phyloP scores from a whole-genome alignment of 805 yeast species.

The Myxozyma geophila region DNA sequence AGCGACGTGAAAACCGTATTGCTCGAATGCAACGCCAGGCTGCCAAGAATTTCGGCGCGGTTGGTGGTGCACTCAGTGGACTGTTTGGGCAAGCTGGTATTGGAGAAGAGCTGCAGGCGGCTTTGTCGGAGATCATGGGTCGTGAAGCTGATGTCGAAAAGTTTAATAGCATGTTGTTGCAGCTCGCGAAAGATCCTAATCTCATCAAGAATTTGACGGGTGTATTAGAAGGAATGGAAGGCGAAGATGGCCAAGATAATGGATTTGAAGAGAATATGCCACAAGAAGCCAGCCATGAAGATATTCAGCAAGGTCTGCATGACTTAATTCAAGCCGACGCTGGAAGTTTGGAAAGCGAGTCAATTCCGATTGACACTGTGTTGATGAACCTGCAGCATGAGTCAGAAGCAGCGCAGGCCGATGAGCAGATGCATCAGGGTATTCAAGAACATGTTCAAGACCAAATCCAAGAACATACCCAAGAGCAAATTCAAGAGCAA shows the following conservation, averaged over 20 bases:
- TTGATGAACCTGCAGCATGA: too few relatives aligned
- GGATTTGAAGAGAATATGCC: background rate
- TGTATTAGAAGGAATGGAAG: slow-evolving; percentile 34
- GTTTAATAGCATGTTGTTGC: slow-evolving; percentile 40
- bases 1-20: slow-evolving; percentile 64
- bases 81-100: slow-evolving; percentile 28
- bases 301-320: background rate
- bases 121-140: slow-evolving; percentile 38
- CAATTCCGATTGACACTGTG: too few relatives aligned
- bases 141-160: slow-evolving; percentile 36
- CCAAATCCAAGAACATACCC: too few relatives aligned
- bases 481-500: background rate
- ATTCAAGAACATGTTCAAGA: background rate
- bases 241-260: slow-evolving; percentile 19
- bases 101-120: slow-evolving; percentile 39
- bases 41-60: slow-evolving; percentile 10
- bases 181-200: slow-evolving; percentile 40
- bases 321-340: background rate
- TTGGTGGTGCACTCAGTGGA: slow-evolving; percentile 9
- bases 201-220: slow-evolving; percentile 37
- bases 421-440: background rate
- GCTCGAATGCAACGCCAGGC: slow-evolving; percentile 44
- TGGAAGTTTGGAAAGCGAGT: background rate
- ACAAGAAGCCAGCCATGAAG: background rate
- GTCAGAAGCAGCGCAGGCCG: too few relatives aligned